Conservation (phyloP, 495 filamentous ascomycete species). For the Penicillium argentinense region DNA sequence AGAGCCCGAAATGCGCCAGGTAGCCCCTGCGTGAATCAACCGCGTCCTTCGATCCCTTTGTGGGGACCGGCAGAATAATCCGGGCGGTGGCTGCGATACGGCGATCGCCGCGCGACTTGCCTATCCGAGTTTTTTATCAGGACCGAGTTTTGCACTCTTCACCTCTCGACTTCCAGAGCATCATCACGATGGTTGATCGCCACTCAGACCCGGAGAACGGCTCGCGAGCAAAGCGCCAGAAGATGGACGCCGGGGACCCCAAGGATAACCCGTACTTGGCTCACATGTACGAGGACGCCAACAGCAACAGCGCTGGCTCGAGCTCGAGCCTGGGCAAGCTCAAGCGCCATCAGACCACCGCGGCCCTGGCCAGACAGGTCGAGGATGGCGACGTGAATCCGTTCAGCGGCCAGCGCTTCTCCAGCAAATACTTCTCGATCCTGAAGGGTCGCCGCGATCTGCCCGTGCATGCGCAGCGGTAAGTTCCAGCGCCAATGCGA, state of each 20-base stretch:
- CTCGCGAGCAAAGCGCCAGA: slow-evolving; percentile 49
- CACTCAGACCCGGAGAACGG: slow-evolving; percentile 42
- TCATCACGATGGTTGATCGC: slow-evolving; percentile 41
- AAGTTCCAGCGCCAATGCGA: slow-evolving; percentile 30
- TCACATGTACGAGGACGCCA: slow-evolving; percentile 70
- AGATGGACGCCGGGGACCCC: slow-evolving; percentile 53
- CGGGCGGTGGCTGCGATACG: slow-evolving; percentile 37
- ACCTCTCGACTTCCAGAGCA: slow-evolving; percentile 13
- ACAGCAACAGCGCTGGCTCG: slow-evolving; percentile 42
- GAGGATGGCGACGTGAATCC: slow-evolving; percentile 86
- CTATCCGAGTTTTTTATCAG: slow-evolving; percentile 37
- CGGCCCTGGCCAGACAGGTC: slow-evolving; percentile 64
- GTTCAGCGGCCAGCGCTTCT: slow-evolving; percentile 74
- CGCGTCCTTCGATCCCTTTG: slow-evolving; percentile 26
- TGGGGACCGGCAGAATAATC: slow-evolving; percentile 30
- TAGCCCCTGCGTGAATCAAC: too few species aligned
- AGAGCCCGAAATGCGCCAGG: too few species aligned
- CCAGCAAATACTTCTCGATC: slow-evolving; percentile 84
- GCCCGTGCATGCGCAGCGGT: slow-evolving; percentile 89
- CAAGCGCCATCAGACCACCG: slow-evolving; percentile 78
- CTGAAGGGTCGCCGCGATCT: slow-evolving; percentile 78
- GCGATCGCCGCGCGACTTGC: slow-evolving; percentile 30
- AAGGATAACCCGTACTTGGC: slow-evolving; percentile 83
- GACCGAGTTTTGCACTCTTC: slow-evolving; percentile 19
- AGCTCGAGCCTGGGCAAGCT: slow-evolving; percentile 61